Evolutionary conservation across 371 early-diverging fungal species (phyloP).

Genomic region (Blyttiomyces sp.): DNA sequence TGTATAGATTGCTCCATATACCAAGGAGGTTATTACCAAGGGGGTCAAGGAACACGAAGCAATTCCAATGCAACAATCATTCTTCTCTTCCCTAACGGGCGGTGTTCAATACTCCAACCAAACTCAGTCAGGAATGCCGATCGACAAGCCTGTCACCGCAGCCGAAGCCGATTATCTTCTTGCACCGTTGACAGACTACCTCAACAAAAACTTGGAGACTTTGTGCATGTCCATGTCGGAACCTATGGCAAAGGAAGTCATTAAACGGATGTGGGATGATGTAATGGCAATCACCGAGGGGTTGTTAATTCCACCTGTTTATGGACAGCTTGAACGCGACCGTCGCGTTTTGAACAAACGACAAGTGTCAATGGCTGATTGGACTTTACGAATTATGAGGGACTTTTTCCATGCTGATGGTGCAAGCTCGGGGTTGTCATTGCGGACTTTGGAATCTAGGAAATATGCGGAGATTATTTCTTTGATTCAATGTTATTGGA

Average conservation of each 20-base stretch:
- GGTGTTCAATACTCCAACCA: slow-evolving; percentile 36
- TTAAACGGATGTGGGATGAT: slow-evolving; percentile 83
- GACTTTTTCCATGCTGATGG: slow-evolving; percentile 86
- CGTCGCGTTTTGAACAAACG: slow-evolving; percentile 40
- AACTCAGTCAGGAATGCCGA: slow-evolving; percentile 35
- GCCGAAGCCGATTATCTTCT: slow-evolving; percentile 31
- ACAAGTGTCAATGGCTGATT: slow-evolving; percentile 35
- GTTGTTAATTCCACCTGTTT: slow-evolving; percentile 78
- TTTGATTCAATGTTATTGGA: slow-evolving; percentile 24
- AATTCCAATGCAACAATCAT: slow-evolving; percentile 36
- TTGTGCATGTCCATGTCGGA: slow-evolving; percentile 75
- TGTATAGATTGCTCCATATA: slow-evolving; percentile 36
- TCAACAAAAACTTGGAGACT: slow-evolving; percentile 79
- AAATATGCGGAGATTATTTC: slow-evolving; percentile 55
- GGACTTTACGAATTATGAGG: slow-evolving; percentile 61
- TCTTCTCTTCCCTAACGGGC: slow-evolving; percentile 34
- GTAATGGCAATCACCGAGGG: slow-evolving; percentile 69
- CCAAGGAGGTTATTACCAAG: slow-evolving; percentile 36
- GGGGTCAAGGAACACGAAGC: slow-evolving; percentile 48
- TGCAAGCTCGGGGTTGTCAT: slow-evolving; percentile 65
- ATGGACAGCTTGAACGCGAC: slow-evolving; percentile 72
- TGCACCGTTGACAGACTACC: slow-evolving; percentile 65
- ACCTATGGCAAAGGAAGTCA: slow-evolving; percentile 74
- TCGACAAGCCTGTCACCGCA: slow-evolving; percentile 30
- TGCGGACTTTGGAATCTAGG: slow-evolving; percentile 67